phyloP scores from a whole-genome alignment of 169 alveolate genomes.

The Cardiosporidium cionae region DNA sequence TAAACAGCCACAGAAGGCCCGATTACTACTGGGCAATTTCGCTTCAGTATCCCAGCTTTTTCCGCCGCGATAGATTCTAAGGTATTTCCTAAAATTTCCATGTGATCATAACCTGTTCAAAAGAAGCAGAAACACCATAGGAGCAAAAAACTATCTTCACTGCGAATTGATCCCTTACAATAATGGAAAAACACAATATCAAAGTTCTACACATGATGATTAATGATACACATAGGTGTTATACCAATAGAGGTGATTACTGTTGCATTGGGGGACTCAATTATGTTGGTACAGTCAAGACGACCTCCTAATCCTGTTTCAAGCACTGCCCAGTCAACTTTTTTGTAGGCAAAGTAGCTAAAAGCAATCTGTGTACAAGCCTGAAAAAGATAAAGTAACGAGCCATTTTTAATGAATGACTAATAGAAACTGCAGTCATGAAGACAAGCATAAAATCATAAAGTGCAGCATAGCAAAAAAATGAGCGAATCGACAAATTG shows the following conservation, averaged over 20 bases:
- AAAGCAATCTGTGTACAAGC: constrained; percentile 35
- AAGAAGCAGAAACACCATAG: too few relatives aligned
- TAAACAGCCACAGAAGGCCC: constrained; percentile 57
- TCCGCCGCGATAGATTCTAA: constrained; percentile 65
- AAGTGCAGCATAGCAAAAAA: too few relatives aligned
- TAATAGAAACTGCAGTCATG: not conserved
- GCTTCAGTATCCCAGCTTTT: constrained; percentile 80
- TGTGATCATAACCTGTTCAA: constrained; percentile 74
- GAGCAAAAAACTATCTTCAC: too few relatives aligned
- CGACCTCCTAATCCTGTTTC: constrained; percentile 88
- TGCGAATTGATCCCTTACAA: too few relatives aligned
- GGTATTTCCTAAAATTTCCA: constrained; percentile 69
- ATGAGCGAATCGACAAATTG: not conserved
- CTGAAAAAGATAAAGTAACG: constrained; percentile 14
- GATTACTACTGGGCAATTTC: constrained; percentile 52
- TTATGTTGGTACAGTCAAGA: constrained; percentile 74
- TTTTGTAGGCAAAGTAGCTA: constrained; percentile 44
- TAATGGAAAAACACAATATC: too few relatives aligned
- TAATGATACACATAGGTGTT: not conserved
- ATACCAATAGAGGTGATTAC: constrained; percentile 78
- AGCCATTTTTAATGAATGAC: constrained; percentile 3
- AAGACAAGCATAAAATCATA: too few relatives aligned
- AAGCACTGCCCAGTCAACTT: constrained; percentile 73
- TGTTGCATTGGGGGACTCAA: constrained; percentile 53
- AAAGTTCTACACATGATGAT: too few relatives aligned